Percentiles rank a stretch among this genome's conserved stretches.
These are phyloP conservation scores for Ettlia oleoabundans DNA, from an alignment of 139 green algal genomes.

Conservation along the genomic window DNA sequence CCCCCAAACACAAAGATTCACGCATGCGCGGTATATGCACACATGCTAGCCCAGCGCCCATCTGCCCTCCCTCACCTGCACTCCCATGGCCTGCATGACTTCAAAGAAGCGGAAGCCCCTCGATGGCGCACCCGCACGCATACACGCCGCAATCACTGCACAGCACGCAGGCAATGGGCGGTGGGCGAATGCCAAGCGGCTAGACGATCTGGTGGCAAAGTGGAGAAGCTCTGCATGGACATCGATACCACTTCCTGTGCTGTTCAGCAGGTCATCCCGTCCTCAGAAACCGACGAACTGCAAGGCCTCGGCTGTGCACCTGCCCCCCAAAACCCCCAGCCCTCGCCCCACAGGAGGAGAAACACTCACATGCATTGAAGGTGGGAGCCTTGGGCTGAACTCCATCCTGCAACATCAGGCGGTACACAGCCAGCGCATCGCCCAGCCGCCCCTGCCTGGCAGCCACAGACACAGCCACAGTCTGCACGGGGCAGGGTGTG, in stretches of 20 bases:
- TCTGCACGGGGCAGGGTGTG: neutral
- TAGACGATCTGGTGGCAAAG: too few species aligned
- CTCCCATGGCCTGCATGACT: constrained; percentile 24
- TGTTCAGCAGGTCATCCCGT: too few species aligned
- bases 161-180: neutral
- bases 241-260: too few species aligned
- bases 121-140: neutral
- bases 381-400: constrained; percentile 22
- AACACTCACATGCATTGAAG: constrained; percentile 30
- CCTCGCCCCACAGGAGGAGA: neutral
- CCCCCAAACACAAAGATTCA: too few species aligned
- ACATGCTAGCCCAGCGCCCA: too few species aligned
- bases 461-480: neutral
- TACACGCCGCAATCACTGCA: constrained; percentile 16
- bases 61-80: constrained; percentile 11
- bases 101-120: constrained; percentile 25
- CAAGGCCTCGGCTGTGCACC: too few species aligned
- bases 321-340: too few species aligned
- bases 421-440: constrained; percentile 28
- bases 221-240: too few species aligned
- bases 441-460: constrained; percentile 16
- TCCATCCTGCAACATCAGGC: constrained; percentile 38
- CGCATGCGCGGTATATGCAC: too few species aligned
- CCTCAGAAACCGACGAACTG: too few species aligned
- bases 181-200: too few species aligned